Percentiles rank a stretch among this genome's conserved stretches.
Conservation (phyloP, 306 rosid genomes). For the Biancaea sappan region DNA sequence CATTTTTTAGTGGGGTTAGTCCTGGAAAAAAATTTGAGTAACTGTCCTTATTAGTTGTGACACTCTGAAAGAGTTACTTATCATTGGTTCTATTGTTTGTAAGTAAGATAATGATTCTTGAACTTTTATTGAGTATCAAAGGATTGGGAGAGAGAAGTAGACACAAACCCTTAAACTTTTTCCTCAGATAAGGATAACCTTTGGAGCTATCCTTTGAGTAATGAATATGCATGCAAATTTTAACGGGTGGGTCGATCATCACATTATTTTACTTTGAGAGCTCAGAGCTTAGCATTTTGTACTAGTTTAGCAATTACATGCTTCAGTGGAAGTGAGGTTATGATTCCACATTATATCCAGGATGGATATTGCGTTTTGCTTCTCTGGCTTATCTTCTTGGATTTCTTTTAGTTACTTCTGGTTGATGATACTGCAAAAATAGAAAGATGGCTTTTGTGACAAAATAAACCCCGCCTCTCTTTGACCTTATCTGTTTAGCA, state of each 20-base stretch:
- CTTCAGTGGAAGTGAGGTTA: not conserved
- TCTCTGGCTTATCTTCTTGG: not conserved
- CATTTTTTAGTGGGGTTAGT: not conserved
- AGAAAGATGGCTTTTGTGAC: not conserved
- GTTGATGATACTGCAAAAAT: not conserved
- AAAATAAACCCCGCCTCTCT: not conserved
- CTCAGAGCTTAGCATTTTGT: not conserved
- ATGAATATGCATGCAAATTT: conserved; percentile 6
- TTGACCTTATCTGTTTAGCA: not conserved
- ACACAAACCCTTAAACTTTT: too few relatives aligned
- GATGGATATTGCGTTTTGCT: not conserved
- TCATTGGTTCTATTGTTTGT: not conserved
- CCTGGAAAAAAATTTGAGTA: not conserved
- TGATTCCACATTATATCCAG: not conserved
- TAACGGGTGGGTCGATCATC: not conserved
- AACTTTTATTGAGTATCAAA: not conserved
- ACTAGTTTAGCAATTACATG: not conserved
- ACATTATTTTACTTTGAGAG: not conserved
- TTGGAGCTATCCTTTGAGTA: too few relatives aligned
- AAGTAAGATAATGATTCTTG: not conserved
- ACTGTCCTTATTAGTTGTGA: conserved; percentile 5
- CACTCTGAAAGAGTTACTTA: not conserved
- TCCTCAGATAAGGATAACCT: too few relatives aligned
- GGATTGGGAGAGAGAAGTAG: not conserved
- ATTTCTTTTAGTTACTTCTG: not conserved